Conservation (phyloP, 495 filamentous ascomycete species). For the Aspergillus steynii region DNA sequence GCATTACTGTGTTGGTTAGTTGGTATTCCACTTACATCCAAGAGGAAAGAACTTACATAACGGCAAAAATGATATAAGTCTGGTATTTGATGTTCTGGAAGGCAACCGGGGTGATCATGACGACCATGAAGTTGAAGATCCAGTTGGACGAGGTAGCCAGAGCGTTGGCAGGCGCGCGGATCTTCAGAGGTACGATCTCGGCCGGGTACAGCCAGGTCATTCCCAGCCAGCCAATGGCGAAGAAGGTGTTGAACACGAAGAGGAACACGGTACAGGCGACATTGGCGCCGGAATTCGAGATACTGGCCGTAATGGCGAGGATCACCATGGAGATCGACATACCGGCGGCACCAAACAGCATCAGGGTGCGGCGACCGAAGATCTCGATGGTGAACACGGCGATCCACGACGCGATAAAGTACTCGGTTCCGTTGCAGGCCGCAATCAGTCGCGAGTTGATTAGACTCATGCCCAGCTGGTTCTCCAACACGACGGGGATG, state of each 20-base stretch:
- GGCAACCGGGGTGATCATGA: slow-evolving; percentile 71
- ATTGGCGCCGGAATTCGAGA: slow-evolving; percentile 30
- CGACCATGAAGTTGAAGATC: slow-evolving; percentile 58
- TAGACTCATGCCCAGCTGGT: slow-evolving; percentile 54
- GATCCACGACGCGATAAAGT: slow-evolving; percentile 71
- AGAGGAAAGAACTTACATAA: slow-evolving; percentile 48
- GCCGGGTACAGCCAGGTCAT: slow-evolving; percentile 78
- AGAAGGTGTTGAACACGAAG: slow-evolving; percentile 77
- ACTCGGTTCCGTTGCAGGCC: slow-evolving; percentile 71
- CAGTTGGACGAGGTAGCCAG: slow-evolving; percentile 59
- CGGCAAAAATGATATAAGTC: slow-evolving; percentile 80
- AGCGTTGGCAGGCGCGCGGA: slow-evolving; percentile 73
- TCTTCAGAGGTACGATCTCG: slow-evolving; percentile 69
- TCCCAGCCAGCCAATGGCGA: slow-evolving; percentile 74
- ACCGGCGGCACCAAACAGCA: slow-evolving; percentile 71
- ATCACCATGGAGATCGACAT: slow-evolving; percentile 71
- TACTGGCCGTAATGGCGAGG: slow-evolving; percentile 52
- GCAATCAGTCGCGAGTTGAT: slow-evolving; percentile 66
- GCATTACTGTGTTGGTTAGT: slow-evolving; percentile 54
- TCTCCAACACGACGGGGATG: slow-evolving; percentile 62
- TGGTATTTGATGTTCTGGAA: slow-evolving; percentile 67
- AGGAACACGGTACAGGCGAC: slow-evolving; percentile 60
- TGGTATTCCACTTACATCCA: not conserved
- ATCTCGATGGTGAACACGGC: slow-evolving; percentile 70
- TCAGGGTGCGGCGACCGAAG: slow-evolving; percentile 67